A percentile compares a stretch with the other conserved stretches of the same genome.
Conservation (phyloP, 805 yeast species). For the Lipomyces yamadae region DNA sequence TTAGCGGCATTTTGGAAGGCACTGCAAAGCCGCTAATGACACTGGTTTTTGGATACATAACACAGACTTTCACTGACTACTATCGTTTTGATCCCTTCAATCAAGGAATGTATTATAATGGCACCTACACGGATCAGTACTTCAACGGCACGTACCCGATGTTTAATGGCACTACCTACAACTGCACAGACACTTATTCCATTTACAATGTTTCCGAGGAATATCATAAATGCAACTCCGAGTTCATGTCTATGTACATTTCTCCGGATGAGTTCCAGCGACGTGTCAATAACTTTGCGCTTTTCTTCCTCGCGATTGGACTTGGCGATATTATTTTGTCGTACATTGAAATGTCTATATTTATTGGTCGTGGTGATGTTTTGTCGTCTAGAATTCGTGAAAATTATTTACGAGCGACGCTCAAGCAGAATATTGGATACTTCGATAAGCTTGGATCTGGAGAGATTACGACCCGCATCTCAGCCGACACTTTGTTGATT, state of each 20-base stretch:
- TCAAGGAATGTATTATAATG: constrained; percentile 25
- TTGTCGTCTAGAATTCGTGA: constrained; percentile 50
- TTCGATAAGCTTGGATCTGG: constrained; percentile 52
- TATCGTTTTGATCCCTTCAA: constrained; percentile 36
- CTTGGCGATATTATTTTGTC: constrained; percentile 43
- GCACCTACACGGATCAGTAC: constrained; percentile 31
- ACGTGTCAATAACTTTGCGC: constrained; percentile 45
- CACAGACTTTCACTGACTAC: constrained; percentile 47
- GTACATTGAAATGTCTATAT: constrained; percentile 45
- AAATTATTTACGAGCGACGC: constrained; percentile 46
- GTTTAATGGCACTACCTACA: constrained; percentile 22
- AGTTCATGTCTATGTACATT: constrained; percentile 26
- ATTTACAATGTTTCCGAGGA: constrained; percentile 20
- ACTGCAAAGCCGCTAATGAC: constrained; percentile 50
- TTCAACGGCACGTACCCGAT: constrained; percentile 26
- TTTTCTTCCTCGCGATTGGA: constrained; percentile 50
- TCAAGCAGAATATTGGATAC: constrained; percentile 51
- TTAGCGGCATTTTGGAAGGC: constrained; percentile 40
- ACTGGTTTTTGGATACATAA: constrained; percentile 48
- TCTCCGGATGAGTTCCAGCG: constrained; percentile 44
- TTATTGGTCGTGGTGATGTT: constrained; percentile 50
- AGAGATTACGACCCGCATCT: constrained; percentile 52
- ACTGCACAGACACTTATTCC: constrained; percentile 37
- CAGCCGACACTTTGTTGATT: constrained; percentile 49
- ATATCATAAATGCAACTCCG: constrained; percentile 20